Base-by-base conservation (phyloP, 2,329 filamentous ascomycete genomes). In the Fusarium sororula region DNA sequence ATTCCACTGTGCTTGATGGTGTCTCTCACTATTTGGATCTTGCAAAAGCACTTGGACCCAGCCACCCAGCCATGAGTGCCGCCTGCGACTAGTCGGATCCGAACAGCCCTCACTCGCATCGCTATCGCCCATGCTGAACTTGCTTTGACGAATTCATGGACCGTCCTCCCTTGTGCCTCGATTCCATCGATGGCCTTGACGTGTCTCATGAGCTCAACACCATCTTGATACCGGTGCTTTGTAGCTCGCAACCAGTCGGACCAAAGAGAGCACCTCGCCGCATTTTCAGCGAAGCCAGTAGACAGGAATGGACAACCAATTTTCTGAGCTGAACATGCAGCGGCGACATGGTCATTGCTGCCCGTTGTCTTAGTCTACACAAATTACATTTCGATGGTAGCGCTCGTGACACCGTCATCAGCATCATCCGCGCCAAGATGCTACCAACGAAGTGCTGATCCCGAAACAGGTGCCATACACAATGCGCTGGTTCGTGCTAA, bases 231-330 rank as follows among this genome's bases (percentile, higher is more conserved):
- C 10, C 22, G 35, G 7, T 18, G 24, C 28, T 17, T n/a, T 26
- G 10, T 17, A 39, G 20, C 35, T 28, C 37, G 35, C 10, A 26
- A 18, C 7, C 14, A n/a, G 14, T 9, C 24, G 20, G 11, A 15
- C 5, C 7, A 54, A 11, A 5, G 20, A 20, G 9, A 8, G n/a
- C 30, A 12, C 15, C 5, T n/a, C 6, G 2, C 12, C 17, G 2
- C n/a, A 10, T 20, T 7, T 20, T 14, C 17, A 35, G 15, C 17
- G 48, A 18, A 24, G 15, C n/a, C n/a, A 20, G 30, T 14, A 35
- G 30, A 51, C 4, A 24, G 12, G 2, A 14, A 51, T 35, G n/a
- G 35, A 14, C 3, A 14, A 24, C 1, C 30, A 13, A 6, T 8
- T 7, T 26, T 12, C 24, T 22, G n/a, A 54, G 7, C 32, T 8